Evolutionary conservation across 2,329 filamentous ascomycete species (phyloP).

Genomic region (Fusarium nematophilum): DNA sequence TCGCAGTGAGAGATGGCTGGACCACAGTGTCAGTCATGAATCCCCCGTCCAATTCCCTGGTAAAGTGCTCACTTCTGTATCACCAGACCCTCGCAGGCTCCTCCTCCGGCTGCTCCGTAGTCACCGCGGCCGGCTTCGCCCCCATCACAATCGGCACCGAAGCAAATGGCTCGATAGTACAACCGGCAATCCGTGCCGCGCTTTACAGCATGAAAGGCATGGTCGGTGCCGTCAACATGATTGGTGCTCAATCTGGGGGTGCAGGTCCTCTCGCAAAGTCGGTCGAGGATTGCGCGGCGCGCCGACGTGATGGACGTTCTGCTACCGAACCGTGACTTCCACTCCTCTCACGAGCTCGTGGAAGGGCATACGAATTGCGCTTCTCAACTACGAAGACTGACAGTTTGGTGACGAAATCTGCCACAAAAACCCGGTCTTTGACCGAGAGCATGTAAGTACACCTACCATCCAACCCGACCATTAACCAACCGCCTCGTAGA

Average conservation of each 20-base stretch:
- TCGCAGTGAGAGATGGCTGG: conserved; percentile 23
- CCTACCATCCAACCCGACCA: background rate
- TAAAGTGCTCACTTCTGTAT: background rate
- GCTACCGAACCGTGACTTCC: background rate
- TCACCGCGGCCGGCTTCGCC: conserved; percentile 39
- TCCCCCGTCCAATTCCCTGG: background rate
- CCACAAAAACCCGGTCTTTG: background rate
- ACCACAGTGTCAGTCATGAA: conserved; percentile 20
- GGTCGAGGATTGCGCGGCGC: conserved; percentile 6
- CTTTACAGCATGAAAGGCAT: conserved; percentile 40
- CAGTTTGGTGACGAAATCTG: conserved; percentile 1
- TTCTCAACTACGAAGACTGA: conserved; percentile 11
- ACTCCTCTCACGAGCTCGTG: background rate
- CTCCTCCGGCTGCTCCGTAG: conserved; percentile 43
- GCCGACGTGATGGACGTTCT: conserved; percentile 7
- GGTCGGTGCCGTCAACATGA: conserved; percentile 9
- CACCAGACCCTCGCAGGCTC: conserved; percentile 42
- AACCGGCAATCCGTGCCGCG: conserved; percentile 26
- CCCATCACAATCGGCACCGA: conserved; percentile 46
- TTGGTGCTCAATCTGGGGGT: conserved; percentile 9
- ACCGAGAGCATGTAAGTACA: conserved; percentile 1
- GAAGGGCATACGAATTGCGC: conserved; percentile 2
- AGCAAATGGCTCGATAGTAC: conserved; percentile 41
- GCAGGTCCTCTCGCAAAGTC: conserved; percentile 14
- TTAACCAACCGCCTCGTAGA: background rate